Evolutionary conservation across 495 filamentous ascomycete species (phyloP), one percentile per base, ranked within the genome.

Genomic region (Cercophora newfieldiana): DNA sequence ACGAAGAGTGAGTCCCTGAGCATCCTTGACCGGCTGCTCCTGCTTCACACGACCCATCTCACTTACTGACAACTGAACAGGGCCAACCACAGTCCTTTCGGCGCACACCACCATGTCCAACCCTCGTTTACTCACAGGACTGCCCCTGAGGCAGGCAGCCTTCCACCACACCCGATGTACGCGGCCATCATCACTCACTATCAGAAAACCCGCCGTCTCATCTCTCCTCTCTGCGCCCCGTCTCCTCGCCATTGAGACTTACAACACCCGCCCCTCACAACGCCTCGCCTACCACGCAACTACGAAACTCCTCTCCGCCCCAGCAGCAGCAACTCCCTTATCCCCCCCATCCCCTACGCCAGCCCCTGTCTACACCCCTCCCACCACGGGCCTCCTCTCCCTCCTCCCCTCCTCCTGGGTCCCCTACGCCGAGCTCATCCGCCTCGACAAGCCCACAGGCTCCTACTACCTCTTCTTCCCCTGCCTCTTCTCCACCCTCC

Each of bases 391-490:
- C 54, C 74, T 97, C 21, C 78, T 97, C 61, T 92, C 94, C 2
- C 78, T 76, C 55, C 83, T 99, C 31, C 95, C 95, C 7, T 59
- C 72, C 18, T 85, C 90, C 63, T 89, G 90, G 85, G 83, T 97
- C 61, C 95, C 95, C 2, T 97, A 97, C 71, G 95, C 90, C n/a
- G 95, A 99, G 71, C 85, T 99, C 21, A 82, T 92, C 68, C 89
- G 95, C 18, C 86, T 98, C 68, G 94, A 99, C 79, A 98, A 98
- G 78, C 95, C 95, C 24, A 88, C 91, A 0, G 95, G 95, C 69
- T 92, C 94, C 50, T 94, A 95, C 79, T 98, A 98, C 77, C 90
- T 99, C 29, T 97, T 90, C 84, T 92, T 97, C 72, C 95, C 95
- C 18, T 97, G 94, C 72, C 82, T 96, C 37, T 99, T 94, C 80